Evolutionary conservation across 495 filamentous ascomycete species (phyloP), one percentile per base, ranked within the genome.

Genomic region (Pseudoneurospora amorphoporcata): DNA sequence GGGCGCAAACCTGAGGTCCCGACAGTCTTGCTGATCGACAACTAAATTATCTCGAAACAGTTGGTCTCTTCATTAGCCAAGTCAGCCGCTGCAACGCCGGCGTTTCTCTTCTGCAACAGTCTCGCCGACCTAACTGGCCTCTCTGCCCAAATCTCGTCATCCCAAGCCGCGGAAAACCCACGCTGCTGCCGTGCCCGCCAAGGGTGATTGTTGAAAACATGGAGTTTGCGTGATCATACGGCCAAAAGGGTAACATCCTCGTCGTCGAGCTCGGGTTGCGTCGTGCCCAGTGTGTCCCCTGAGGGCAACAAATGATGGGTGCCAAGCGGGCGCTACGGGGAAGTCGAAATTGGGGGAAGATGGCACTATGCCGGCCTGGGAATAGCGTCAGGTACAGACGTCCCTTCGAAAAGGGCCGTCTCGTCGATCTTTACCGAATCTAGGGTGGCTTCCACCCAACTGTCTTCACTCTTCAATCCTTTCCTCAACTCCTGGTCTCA

Each of bases 341-440:
- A 65, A 35, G 29, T 17, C 29, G 53, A 65, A 65, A 65, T 65
- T 65, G 77, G 70, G 69, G 29, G 68, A 4, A 68, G 32, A 16
- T 12, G 14, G 23, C 65, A 39, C 74, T 69, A 71, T 45, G 0
- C 74, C 72, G 3, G 32, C 38, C 38, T 40, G n/a, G 69, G 74
- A 4, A 39, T 69, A 16, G 70, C 16, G 23, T 35, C 72, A 74
- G 73, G 58, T 17, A 39, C 68, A 68, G 29, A 43, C 45, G 29
- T 8, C 14, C 53, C 35, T 61, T 61, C 3, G 53, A 61, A 23
- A 61, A 16, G 53, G 53, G 29, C 53, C 29, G 14, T 61, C 12
- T 12, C 35, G 75, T 71, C 61, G 75, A 76, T 76, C 75, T 42
- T 37, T 76, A 47, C 75, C 75, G 37, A 16, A 73, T 61, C 29